Conservation (phyloP, 345 rosid genomes). For the Citrus maxima region DNA sequence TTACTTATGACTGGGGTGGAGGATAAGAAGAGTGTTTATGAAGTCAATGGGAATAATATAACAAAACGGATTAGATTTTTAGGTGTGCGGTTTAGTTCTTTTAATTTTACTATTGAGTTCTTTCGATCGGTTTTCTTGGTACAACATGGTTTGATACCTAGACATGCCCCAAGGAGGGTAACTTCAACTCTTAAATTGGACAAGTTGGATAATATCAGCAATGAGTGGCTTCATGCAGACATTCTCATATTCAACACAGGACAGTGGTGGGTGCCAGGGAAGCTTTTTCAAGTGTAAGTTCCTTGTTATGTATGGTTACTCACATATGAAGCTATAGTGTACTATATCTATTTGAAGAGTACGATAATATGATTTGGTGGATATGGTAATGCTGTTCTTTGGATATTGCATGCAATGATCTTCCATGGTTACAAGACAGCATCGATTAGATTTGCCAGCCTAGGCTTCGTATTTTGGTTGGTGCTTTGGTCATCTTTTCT, state of each 20-base stretch:
- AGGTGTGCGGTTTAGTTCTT: conserved; percentile 75
- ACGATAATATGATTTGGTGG: neutral
- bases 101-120: conserved; percentile 74
- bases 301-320: conserved; percentile 6
- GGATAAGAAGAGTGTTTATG: conserved; percentile 78
- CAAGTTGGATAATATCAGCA: conserved; percentile 68
- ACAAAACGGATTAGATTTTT: conserved; percentile 76
- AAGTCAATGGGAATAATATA: conserved; percentile 71
- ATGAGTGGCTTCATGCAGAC: conserved; percentile 71
- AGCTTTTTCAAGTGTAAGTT: conserved; percentile 82
- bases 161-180: conserved; percentile 76
- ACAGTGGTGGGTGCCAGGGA: conserved; percentile 99
- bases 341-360: neutral
- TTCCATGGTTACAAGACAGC: neutral
- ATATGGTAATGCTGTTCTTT: neutral
- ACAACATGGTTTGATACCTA: conserved; percentile 63
- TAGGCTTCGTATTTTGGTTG: neutral
- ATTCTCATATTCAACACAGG: conserved; percentile 83
- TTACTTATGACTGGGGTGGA: conserved; percentile 79
- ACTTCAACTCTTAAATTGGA: conserved; percentile 69
- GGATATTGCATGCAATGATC: neutral
- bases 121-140: conserved; percentile 91
- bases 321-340: neutral
- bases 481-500: neutral
- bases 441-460: neutral